phyloP scores from a whole-genome alignment of 495 filamentous ascomycete species.

The Daldinia vernicosa region DNA sequence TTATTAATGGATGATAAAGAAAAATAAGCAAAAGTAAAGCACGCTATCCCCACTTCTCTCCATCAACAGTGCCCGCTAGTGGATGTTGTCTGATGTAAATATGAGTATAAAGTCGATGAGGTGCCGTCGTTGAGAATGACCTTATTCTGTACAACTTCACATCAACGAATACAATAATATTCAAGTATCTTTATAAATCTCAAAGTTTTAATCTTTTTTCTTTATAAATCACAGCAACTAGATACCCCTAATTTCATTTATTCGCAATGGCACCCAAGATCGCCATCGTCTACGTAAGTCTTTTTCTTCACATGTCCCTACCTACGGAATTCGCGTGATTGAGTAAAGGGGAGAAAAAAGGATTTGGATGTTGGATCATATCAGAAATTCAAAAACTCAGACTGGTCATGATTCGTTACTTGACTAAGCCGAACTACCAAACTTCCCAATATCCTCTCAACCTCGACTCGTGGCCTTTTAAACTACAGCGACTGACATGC shows the following conservation, averaged over 20 bases:
- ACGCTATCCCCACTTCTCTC: slow-evolving; percentile 29
- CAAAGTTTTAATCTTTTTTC: slow-evolving; percentile 2
- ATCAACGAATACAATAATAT: neutral
- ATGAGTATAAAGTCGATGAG: slow-evolving; percentile 30
- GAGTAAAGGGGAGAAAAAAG: neutral
- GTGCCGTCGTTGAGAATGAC: neutral
- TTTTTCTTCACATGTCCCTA: slow-evolving; percentile 6
- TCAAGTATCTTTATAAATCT: neutral
- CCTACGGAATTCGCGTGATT: neutral
- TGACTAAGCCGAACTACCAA: neutral
- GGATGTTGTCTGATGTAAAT: slow-evolving; percentile 8
- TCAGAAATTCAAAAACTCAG: neutral
- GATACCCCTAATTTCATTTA: slow-evolving; percentile 31
- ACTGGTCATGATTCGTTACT: slow-evolving; percentile 12
- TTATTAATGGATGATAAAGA: slow-evolving; percentile 33
- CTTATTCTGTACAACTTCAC: neutral
- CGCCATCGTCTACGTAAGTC: slow-evolving; percentile 86
- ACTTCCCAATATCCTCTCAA: neutral
- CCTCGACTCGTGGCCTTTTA: neutral
- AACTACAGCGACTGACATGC: slow-evolving; percentile 27
- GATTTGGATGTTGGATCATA: slow-evolving; percentile 6
- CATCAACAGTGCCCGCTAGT: slow-evolving; percentile 15
- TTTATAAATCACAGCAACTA: slow-evolving; percentile 6
- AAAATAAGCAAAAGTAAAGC: slow-evolving; percentile 29
- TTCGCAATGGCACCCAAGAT: slow-evolving; percentile 90